phyloP scores from a whole-genome alignment of 2,329 filamentous ascomycete species.

The Knoxdaviesia proteae region DNA sequence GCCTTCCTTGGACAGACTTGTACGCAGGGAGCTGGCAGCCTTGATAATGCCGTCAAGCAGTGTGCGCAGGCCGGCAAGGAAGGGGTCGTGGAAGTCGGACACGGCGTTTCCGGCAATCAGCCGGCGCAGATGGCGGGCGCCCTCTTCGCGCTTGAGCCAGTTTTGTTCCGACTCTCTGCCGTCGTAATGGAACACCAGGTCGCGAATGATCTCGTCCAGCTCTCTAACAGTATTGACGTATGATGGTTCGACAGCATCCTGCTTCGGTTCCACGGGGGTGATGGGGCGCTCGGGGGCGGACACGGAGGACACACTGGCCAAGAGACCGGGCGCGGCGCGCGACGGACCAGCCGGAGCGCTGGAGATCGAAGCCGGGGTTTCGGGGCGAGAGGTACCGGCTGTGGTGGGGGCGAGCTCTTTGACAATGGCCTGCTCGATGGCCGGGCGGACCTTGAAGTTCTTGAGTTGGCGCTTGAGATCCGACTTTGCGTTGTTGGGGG shows the following conservation, averaged over 20 bases:
- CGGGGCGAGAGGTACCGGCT: slow-evolving; percentile 15
- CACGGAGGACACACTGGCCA: slow-evolving; percentile 29
- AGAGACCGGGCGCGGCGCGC: slow-evolving; percentile 18
- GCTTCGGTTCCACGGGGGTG: slow-evolving; percentile 43
- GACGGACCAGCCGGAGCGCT: slow-evolving; percentile 19
- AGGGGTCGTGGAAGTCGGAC: slow-evolving; percentile 51
- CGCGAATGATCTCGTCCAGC: slow-evolving; percentile 67
- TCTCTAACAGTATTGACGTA: slow-evolving; percentile 72
- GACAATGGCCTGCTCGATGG: slow-evolving; percentile 66
- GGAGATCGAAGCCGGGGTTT: slow-evolving; percentile 15
- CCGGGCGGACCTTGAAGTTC: slow-evolving; percentile 65
- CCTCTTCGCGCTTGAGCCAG: slow-evolving; percentile 74
- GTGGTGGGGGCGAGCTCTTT: slow-evolving; percentile 42
- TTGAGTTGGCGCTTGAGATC: slow-evolving; percentile 76
- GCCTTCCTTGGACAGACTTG: slow-evolving; percentile 73
- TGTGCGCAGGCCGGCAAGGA: slow-evolving; percentile 47
- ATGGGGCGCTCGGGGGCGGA: slow-evolving; percentile 25
- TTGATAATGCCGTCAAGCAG: slow-evolving; percentile 81
- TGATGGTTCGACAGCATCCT: slow-evolving; percentile 54
- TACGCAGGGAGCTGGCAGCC: slow-evolving; percentile 61
- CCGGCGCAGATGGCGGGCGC: slow-evolving; percentile 52
- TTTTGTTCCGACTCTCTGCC: slow-evolving; percentile 80
- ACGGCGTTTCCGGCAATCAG: slow-evolving; percentile 70
- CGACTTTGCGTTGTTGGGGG: slow-evolving; percentile 64
- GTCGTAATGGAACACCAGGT: slow-evolving; percentile 67